These are phyloP conservation scores for Colletotrichum sp. DNA, from an alignment of 2,329 filamentous ascomycete genomes.

Conservation along the genomic window DNA sequence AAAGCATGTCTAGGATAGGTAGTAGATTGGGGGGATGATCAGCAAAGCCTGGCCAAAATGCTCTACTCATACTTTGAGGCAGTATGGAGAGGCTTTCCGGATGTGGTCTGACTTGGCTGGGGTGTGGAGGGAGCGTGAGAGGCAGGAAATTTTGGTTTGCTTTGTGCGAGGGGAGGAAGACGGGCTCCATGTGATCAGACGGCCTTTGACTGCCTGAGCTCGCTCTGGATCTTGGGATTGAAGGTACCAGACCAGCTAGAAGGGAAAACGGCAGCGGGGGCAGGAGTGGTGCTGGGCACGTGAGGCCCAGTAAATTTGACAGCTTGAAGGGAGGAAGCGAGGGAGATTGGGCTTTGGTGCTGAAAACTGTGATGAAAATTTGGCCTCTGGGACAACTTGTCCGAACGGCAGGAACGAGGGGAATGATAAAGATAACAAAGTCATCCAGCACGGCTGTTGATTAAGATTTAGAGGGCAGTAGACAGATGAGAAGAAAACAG, in stretches of 20 bases:
- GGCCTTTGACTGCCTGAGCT: fast-evolving
- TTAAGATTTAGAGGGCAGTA: background rate
- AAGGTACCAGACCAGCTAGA: fast-evolving
- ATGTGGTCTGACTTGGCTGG: background rate
- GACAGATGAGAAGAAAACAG: fast-evolving
- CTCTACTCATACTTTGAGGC: background rate
- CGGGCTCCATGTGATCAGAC: background rate
- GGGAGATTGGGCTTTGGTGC: background rate
- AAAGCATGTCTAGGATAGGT: fast-evolving
- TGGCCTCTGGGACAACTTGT: fast-evolving
- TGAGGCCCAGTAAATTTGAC: background rate
- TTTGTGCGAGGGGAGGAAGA: background rate
- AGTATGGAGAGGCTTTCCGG: fast-evolving
- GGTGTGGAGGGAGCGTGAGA: fast-evolving
- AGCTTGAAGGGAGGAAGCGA: fast-evolving
- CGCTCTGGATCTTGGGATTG: fast-evolving
- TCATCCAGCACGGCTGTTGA: fast-evolving
- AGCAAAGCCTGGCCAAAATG: background rate
- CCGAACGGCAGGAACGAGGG: background rate
- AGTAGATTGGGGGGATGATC: background rate
- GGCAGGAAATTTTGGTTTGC: background rate
- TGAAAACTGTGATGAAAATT: background rate
- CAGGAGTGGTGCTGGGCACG: background rate
- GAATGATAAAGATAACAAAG: fast-evolving
- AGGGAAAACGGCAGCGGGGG: background rate